Conservation (phyloP, 2,329 filamentous ascomycete species). For the Xylariomycetidae sp. region DNA sequence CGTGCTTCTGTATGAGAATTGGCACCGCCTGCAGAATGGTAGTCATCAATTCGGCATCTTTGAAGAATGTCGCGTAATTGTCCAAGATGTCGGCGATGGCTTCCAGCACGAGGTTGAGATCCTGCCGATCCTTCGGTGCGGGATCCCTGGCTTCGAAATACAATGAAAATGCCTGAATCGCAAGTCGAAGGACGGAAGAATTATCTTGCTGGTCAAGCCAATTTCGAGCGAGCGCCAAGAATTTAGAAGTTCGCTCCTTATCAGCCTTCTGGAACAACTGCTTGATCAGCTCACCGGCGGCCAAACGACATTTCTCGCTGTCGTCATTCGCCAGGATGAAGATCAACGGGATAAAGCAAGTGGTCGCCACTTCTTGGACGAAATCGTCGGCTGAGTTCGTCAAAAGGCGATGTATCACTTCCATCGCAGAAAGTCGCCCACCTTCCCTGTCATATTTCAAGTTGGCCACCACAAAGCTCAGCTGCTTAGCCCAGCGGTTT, state of each 20-base stretch:
- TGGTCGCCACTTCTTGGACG: constrained; percentile 74
- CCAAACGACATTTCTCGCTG: constrained; percentile 75
- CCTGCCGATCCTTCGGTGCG: constrained; percentile 57
- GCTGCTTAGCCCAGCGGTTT: constrained; percentile 81
- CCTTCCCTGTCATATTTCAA: constrained; percentile 85
- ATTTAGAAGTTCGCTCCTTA: constrained; percentile 64
- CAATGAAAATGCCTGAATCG: constrained; percentile 74
- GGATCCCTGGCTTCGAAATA: constrained; percentile 70
- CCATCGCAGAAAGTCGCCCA: constrained; percentile 88
- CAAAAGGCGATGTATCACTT: constrained; percentile 81
- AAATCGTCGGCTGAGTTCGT: constrained; percentile 79
- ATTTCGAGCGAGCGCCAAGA: constrained; percentile 64
- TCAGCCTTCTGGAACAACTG: constrained; percentile 77
- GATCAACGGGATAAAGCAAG: constrained; percentile 81
- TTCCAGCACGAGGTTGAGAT: constrained; percentile 59
- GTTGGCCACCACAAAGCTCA: constrained; percentile 85
- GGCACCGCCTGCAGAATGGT: constrained; percentile 66
- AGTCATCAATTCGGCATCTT: constrained; percentile 69
- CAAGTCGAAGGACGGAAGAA: constrained; percentile 63
- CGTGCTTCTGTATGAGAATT: constrained; percentile 63
- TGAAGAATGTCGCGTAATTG: constrained; percentile 46
- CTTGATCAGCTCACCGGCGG: constrained; percentile 75
- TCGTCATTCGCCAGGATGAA: constrained; percentile 87
- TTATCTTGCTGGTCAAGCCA: constrained; percentile 79
- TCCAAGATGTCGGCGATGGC: constrained; percentile 50